phyloP scores from a whole-genome alignment of 2,329 filamentous ascomycete genomes.

The Ophiostoma pallidulum region DNA sequence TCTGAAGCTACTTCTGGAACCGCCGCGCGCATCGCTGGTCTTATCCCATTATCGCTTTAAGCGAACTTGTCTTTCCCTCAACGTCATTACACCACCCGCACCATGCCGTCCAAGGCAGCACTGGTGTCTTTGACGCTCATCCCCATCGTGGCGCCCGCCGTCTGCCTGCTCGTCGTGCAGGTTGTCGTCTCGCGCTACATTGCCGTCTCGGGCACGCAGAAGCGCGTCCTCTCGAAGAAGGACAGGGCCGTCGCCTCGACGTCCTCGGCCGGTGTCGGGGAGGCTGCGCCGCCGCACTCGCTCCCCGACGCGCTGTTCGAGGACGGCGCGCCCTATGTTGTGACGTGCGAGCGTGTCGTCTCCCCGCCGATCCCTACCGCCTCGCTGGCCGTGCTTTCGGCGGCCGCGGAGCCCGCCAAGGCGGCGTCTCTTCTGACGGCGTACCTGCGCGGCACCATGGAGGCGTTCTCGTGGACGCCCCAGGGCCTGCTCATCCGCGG shows the following conservation, averaged over 20 bases:
- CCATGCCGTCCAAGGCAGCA: conserved; percentile 2
- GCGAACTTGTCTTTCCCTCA: not conserved
- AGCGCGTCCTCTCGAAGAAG: not conserved
- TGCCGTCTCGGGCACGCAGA: not conserved
- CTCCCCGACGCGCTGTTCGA: conserved; percentile 8
- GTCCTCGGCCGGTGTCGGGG: not conserved
- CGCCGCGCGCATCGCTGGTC: no score
- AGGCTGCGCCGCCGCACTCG: conserved; percentile 4
- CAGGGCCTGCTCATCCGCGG: conserved; percentile 23
- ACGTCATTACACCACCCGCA: not conserved
- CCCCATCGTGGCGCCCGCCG: conserved; percentile 8
- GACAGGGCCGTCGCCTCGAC: not conserved
- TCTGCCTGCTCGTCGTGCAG: conserved; percentile 8
- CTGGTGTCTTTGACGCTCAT: conserved; percentile 7
- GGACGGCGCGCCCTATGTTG: conserved; percentile 4
- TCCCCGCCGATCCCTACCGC: conserved; percentile 5
- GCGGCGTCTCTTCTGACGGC: conserved; percentile 18
- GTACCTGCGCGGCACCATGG: conserved; percentile 23
- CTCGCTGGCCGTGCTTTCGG: conserved; percentile 1
- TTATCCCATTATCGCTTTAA: no score
- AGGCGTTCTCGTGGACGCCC: conserved; percentile 26
- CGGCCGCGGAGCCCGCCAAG: not conserved
- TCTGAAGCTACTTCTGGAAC: no score
- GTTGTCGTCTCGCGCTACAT: conserved; percentile 6
- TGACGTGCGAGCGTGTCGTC: conserved; percentile 14